A percentile compares a stretch with the other conserved stretches of the same genome.
These are phyloP conservation scores for Irineochytrium annulatum DNA, from an alignment of 192 early-diverging fungal genomes.

Conservation along the genomic window DNA sequence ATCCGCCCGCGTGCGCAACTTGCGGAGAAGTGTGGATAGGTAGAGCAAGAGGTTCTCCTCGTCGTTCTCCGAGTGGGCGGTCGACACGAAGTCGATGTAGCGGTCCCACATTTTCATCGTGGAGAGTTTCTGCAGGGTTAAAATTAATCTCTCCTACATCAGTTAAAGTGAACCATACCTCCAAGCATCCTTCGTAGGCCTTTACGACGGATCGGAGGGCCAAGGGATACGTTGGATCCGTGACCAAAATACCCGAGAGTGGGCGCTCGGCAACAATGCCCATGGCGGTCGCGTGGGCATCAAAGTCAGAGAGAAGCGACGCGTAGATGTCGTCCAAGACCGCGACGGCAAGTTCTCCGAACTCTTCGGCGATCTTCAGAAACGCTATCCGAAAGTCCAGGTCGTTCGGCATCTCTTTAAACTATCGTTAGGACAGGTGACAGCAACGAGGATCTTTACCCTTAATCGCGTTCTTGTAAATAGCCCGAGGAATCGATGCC, in stretches of 20 bases:
- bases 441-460: slow-evolving; percentile 29
- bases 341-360: slow-evolving; percentile 43
- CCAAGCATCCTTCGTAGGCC: slow-evolving; percentile 46
- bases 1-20: slow-evolving; percentile 45
- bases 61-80: slow-evolving; percentile 35
- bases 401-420: slow-evolving; percentile 58
- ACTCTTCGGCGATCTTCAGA: slow-evolving; percentile 57
- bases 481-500: slow-evolving; percentile 70
- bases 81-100: slow-evolving; percentile 60
- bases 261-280: slow-evolving; percentile 53
- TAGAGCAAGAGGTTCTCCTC: slow-evolving; percentile 59
- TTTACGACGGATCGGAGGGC: slow-evolving; percentile 42
- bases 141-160: background rate
- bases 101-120: slow-evolving; percentile 53
- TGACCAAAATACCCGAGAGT: slow-evolving; percentile 34
- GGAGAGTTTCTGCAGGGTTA: slow-evolving; percentile 21
- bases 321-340: slow-evolving; percentile 43
- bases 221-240: slow-evolving; percentile 42
- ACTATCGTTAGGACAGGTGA: background rate
- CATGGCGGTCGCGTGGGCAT: slow-evolving; percentile 46
- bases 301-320: slow-evolving; percentile 55
- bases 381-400: slow-evolving; percentile 73
- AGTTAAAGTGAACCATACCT: slow-evolving; percentile 9
- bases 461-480: slow-evolving; percentile 77
- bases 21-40: slow-evolving; percentile 52